These are phyloP conservation scores for Diaporthe citriasiana DNA, from an alignment of 2,329 filamentous ascomycete genomes.

Conservation along the genomic window DNA sequence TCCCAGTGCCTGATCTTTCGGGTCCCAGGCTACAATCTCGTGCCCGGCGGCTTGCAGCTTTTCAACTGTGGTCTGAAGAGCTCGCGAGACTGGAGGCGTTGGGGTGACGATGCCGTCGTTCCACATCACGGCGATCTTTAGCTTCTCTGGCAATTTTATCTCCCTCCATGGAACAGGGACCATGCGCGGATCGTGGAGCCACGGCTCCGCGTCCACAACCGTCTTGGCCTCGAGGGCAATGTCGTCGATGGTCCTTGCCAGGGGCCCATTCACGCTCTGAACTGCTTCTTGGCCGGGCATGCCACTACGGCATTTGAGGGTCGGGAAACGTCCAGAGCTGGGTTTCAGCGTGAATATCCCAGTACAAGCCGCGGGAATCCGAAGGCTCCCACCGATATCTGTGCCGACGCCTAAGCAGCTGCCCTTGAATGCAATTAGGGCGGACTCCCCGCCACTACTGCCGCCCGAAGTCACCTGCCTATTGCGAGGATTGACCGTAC, in stretches of 20 bases:
- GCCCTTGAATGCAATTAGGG: constrained; percentile 71
- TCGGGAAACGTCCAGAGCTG: constrained; percentile 72
- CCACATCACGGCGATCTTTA: constrained; percentile 74
- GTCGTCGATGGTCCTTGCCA: constrained; percentile 69
- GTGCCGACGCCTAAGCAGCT: constrained; percentile 74
- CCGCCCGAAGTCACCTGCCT: constrained; percentile 73
- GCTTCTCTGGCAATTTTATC: constrained; percentile 51
- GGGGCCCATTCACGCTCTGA: constrained; percentile 73
- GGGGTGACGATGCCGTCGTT: constrained; percentile 75
- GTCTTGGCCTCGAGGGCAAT: constrained; percentile 67
- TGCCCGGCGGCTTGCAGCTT: constrained; percentile 62
- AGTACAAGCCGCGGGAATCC: constrained; percentile 68
- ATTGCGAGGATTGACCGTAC: constrained; percentile 74
- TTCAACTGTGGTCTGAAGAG: constrained; percentile 61
- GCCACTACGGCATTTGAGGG: constrained; percentile 65
- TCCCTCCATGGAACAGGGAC: constrained; percentile 70
- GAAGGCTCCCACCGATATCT: constrained; percentile 72
- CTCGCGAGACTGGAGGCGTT: constrained; percentile 74
- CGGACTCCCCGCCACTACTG: constrained; percentile 76
- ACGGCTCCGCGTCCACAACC: constrained; percentile 66
- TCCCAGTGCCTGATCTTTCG: constrained; percentile 58
- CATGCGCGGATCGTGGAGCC: constrained; percentile 70
- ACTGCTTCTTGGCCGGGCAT: constrained; percentile 77
- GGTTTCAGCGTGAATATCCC: constrained; percentile 70
- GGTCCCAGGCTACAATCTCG: constrained; percentile 66